Percentiles rank a stretch among this genome's conserved stretches.
Conservation (phyloP, 2,329 filamentous ascomycete species). For the Scorias spongiosa region DNA sequence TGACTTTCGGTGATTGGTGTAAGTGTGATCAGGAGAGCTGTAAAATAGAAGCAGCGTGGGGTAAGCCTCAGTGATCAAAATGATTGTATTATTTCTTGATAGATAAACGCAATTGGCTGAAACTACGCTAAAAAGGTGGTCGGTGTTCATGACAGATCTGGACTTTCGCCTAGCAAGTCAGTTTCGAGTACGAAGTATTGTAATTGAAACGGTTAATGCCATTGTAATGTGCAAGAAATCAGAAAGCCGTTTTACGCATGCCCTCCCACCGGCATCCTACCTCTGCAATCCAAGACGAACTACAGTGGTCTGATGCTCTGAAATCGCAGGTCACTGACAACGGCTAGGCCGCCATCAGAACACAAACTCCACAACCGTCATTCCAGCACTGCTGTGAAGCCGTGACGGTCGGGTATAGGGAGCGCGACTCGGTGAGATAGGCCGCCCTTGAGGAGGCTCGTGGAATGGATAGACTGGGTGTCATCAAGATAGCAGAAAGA, state of each 20-base stretch:
- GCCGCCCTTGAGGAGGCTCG: conserved; percentile 18
- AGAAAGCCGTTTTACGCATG: conserved; percentile 26
- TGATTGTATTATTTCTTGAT: too few species aligned
- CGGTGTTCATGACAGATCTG: too few species aligned
- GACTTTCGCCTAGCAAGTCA: too few species aligned
- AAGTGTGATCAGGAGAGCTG: too few species aligned
- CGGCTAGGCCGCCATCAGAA: conserved; percentile 2
- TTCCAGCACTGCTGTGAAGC: conserved; percentile 14
- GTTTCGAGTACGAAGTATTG: too few species aligned
- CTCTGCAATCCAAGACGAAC: conserved; percentile 21
- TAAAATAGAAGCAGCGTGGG: too few species aligned
- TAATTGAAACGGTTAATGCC: too few species aligned
- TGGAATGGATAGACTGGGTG: conserved; percentile 27
- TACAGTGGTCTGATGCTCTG: conserved; percentile 16
- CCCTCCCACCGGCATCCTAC: conserved; percentile 21
- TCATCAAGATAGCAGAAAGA: conserved; percentile 18
- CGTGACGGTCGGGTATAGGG: conserved; percentile 20
- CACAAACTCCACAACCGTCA: conserved; percentile 25
- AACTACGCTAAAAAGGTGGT: too few species aligned
- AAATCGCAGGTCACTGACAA: conserved; percentile 14
- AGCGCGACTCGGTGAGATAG: conserved; percentile 21
- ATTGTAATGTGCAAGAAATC: conserved; percentile 4
- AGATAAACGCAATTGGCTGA: too few species aligned
- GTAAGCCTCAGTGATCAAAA: too few species aligned
- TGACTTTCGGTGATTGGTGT: too few species aligned